These are phyloP conservation scores for Neolecta irregularis DNA, from an alignment of 1,139 yeast species.

Conservation along the genomic window DNA sequence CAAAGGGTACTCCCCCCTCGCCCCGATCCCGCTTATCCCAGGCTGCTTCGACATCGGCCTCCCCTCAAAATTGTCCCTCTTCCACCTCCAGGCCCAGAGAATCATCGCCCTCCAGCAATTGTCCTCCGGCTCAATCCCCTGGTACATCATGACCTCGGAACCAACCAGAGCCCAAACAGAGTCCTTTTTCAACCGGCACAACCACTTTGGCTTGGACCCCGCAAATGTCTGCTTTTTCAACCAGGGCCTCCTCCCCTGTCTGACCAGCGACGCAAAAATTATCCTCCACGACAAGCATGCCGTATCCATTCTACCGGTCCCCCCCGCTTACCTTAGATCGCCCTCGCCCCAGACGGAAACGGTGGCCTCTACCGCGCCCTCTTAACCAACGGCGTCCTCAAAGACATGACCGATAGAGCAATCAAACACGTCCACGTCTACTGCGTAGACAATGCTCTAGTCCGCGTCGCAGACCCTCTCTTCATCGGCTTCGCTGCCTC, in stretches of 20 bases:
- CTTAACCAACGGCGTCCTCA: slow-evolving; percentile 43
- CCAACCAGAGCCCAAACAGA: slow-evolving; percentile 76
- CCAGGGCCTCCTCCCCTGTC: slow-evolving; percentile 92
- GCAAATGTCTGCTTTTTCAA: slow-evolving; percentile 63
- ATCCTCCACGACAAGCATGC: slow-evolving; percentile 40
- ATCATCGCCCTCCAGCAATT: slow-evolving; percentile 47
- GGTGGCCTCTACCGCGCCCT: slow-evolving; percentile 92
- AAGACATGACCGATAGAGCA: slow-evolving; percentile 53
- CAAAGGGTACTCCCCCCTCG: too few relatives aligned
- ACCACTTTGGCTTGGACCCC: slow-evolving; percentile 52
- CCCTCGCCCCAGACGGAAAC: slow-evolving; percentile 93
- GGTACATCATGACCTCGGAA: slow-evolving; percentile 95
- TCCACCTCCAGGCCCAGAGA: slow-evolving; percentile 87
- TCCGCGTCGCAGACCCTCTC: slow-evolving; percentile 85
- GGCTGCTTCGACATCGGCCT: slow-evolving; percentile 83
- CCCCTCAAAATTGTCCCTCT: slow-evolving; percentile 70
- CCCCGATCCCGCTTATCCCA: too few relatives aligned
- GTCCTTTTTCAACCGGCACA: slow-evolving; percentile 41
- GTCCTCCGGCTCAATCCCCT: slow-evolving; percentile 35
- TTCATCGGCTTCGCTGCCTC: slow-evolving; percentile 76
- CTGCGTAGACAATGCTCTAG: slow-evolving; percentile 89
- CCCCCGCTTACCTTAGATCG: too few relatives aligned
- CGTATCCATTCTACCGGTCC: too few relatives aligned
- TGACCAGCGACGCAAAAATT: slow-evolving; percentile 58
- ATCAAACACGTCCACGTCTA: slow-evolving; percentile 89